A percentile compares a stretch with the other conserved stretches of the same genome.
These are phyloP conservation scores for Ajuga reptans DNA, from an alignment of 305 asterid species.

Conservation along the genomic window DNA sequence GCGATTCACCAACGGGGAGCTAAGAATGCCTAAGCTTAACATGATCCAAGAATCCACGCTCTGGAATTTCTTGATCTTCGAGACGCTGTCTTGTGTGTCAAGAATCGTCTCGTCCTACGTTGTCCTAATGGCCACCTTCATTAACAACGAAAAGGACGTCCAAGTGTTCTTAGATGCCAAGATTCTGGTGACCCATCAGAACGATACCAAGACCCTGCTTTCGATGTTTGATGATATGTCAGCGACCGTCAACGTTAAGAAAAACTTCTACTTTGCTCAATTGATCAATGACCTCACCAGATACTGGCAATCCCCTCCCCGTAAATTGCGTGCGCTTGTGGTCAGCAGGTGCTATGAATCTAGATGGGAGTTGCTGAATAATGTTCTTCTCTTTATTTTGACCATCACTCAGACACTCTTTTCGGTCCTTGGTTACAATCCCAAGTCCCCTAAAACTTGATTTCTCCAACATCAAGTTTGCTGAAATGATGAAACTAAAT, in stretches of 20 bases:
- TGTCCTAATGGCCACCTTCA: slow-evolving; percentile 13
- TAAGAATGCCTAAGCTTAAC: not conserved
- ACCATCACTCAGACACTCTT: slow-evolving; percentile 17
- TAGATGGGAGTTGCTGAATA: slow-evolving; percentile 18
- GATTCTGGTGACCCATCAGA: slow-evolving; percentile 2
- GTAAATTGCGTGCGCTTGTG: not conserved
- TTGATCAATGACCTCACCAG: not conserved
- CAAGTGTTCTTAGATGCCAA: not conserved
- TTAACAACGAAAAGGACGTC: slow-evolving; percentile 13
- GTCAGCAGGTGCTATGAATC: not conserved
- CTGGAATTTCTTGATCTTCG: slow-evolving; percentile 23
- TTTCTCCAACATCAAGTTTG: not conserved
- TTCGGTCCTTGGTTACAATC: not conserved
- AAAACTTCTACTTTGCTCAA: not conserved
- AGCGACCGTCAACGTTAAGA: not conserved
- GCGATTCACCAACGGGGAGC: not conserved
- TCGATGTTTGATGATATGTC: slow-evolving; percentile 1
- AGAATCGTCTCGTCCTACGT: not conserved
- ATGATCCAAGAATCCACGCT: slow-evolving; percentile 14
- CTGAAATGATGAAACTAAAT: not conserved
- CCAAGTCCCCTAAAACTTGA: not conserved
- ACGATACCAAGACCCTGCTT: not conserved
- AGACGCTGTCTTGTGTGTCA: not conserved
- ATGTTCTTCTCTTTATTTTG: slow-evolving; percentile 9
- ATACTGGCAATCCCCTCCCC: not conserved